These are phyloP conservation scores for Discostella stelligeroides DNA, from an alignment of 108 stramenopile species.

Conservation along the genomic window DNA sequence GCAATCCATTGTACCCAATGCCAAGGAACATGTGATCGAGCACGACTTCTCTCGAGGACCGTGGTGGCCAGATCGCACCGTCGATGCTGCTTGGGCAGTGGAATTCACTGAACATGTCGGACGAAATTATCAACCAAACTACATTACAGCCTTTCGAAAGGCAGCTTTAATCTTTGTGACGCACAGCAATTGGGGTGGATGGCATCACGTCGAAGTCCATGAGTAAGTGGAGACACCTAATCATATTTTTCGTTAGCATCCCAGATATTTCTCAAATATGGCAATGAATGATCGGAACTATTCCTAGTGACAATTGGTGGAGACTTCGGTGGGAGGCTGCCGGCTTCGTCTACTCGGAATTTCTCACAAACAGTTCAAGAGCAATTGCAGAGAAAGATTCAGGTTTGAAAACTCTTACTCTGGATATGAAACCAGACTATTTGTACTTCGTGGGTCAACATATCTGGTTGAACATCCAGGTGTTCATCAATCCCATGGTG, in stretches of 20 bases:
- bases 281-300: slow-evolving; percentile 35
- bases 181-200: slow-evolving; percentile 63
- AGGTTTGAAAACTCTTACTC: slow-evolving; percentile 15
- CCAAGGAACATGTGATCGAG: slow-evolving; percentile 47
- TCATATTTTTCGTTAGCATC: no score
- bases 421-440: slow-evolving; percentile 24
- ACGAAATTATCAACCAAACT: slow-evolving; percentile 76
- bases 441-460: slow-evolving; percentile 69
- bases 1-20: slow-evolving; percentile 58
- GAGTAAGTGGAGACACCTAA: background rate
- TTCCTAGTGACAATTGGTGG: slow-evolving; percentile 67
- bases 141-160: slow-evolving; percentile 74
- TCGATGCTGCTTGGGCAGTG: slow-evolving; percentile 83
- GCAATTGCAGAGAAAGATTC: slow-evolving; percentile 37
- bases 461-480: slow-evolving; percentile 48
- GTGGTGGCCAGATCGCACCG: slow-evolving; percentile 83
- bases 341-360: slow-evolving; percentile 59
- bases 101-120: slow-evolving; percentile 72
- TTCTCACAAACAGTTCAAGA: slow-evolving; percentile 47
- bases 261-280: no score
- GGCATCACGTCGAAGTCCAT: slow-evolving; percentile 73
- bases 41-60: slow-evolving; percentile 82
- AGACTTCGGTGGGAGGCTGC: slow-evolving; percentile 58
- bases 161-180: slow-evolving; percentile 85
- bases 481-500: slow-evolving; percentile 57